Base-by-base conservation (phyloP, 2,329 filamentous ascomycete species). In the Cryphonectria nitschkei region DNA sequence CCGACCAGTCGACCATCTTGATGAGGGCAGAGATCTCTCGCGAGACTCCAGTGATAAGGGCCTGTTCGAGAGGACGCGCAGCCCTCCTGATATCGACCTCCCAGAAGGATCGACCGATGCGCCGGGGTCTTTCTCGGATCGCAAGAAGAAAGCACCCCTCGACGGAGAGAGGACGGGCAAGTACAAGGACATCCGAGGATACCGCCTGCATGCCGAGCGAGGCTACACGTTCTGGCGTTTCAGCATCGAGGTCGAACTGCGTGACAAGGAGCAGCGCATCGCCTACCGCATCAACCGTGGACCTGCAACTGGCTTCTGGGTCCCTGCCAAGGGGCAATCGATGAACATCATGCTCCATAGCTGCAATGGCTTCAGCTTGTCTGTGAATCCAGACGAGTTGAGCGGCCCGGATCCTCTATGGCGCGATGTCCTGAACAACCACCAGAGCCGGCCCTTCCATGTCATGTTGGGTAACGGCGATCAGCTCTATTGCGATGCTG, bases 321-420 rank as follows among this genome's bases (percentile, higher is more conserved):
- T 99, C 0, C 96, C 97, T 6, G 92, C 92, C 43, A 88, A 86
- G 65, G 92, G 90, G 22, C 87, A 97, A 79, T 89, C 92, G 2
- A 99, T 99, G 96, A 98, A 98, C 82, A 93, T 98, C 79, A 97
- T 98, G 94, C 99, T 98, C 82, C 89, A 98, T 83, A 97, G 93
- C 79, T 97, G 96, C 84, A 99, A 99, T 79, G 96, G 97, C 1
- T 99, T 99, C 84, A 95, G 93, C 76, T 80, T 92, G 67, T 92
- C 88, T 70, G 92, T 93, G 34, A 90, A 97, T 73, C 84, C 94
- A 0, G 87, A 97, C 78, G 86, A 90, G 62, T 92, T 98, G 79
- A 96, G 92, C 77, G 96, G 96, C 0, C 96, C 97, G 0, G 96
- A 99, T 81, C 96, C 96, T 1, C 87, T 99, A 81, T 99, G 97